Evolutionary conservation across 2,329 filamentous ascomycete species (phyloP), one percentile per base, ranked within the genome.

Genomic region (Cladosporium sp.): DNA sequence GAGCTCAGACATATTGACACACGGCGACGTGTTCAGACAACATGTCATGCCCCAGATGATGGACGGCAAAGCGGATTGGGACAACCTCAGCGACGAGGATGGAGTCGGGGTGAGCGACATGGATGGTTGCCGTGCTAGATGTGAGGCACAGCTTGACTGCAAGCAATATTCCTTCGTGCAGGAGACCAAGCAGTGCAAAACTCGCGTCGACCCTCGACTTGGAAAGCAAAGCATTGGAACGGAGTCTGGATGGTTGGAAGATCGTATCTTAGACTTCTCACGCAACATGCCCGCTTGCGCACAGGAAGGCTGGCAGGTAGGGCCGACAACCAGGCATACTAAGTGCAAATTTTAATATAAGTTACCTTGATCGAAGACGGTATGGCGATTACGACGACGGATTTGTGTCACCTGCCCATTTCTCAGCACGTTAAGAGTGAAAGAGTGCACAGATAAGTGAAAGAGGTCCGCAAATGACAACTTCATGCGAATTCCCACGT

Each of bases 21-120:
- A 63, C 47, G 56, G 52, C 25, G 58, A 63, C 32, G 49, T 63
- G 7, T 62, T 63, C 52, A 49, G 41, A 15, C 49, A 57, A 1
- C 60, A 53, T 40, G 55, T 62, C 16, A 43, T 60, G 39, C 61
- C 62, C 0, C 57, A 58, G 12, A 39, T 48, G 11, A 39, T 48
- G 11, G 49, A 51, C 4, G 9, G 35, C 7, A 50, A 55, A 0
- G 51, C 49, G 12, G 57, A 62, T 32, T 65, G 61, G 61, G 60
- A 65, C 43, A 65, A 64, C 22, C 49, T 55, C 8, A 57, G 57
- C 40, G 54, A 55, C 27, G 20, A 49, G 1, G 54, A 53, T 1
- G 52, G 53, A 30, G 39, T 19, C 12, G 16, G 18, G 3, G 38
- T 43, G 11, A 38, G 4, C 4, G 46, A 36, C 19, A 18, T 50